Evolutionary conservation across 441 rosid genomes (phyloP), one percentile per base, ranked within the genome.

Genomic region (Euphorbia celastroides): DNA sequence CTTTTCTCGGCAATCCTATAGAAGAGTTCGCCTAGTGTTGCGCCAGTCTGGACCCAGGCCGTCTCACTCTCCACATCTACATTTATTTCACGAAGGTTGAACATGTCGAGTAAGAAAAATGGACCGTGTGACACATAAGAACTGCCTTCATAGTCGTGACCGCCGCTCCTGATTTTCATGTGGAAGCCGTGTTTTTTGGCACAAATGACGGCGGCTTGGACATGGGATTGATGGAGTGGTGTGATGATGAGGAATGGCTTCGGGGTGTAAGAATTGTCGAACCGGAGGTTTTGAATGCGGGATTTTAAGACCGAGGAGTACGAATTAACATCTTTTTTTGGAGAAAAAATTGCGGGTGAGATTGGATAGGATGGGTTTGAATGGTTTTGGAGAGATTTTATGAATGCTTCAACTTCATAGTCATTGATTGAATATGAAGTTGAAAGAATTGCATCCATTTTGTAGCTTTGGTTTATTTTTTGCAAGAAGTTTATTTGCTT

Each of bases 21-120:
- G 65, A 83, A 89, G 52, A 89, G 73, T 68, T 89, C 91, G 0
- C 96, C 93, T 0, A 87, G 60, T 3, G 82, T 87, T 5, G 89
- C 88, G 0, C 96, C 89, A 0, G 87, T 56, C 36, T 84, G 81
- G 70, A 87, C 77, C n/a, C n/a, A n/a, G n/a, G n/a, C n/a, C n/a
- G n/a, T n/a, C n/a, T n/a, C n/a, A n/a, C n/a, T n/a, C n/a, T n/a
- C n/a, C n/a, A n/a, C n/a, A n/a, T n/a, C n/a, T n/a, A n/a, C n/a
- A n/a, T n/a, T n/a, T n/a, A n/a, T n/a, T n/a, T n/a, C n/a, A n/a
- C n/a, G n/a, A n/a, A n/a, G n/a, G n/a, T n/a, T n/a, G n/a, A n/a
- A n/a, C n/a, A n/a, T n/a, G n/a, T n/a, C n/a, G n/a, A n/a, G n/a
- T n/a, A n/a, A n/a, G n/a, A n/a, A n/a, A n/a, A n/a, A n/a, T n/a